Evolutionary conservation across 1,284 basidiomycete species (phyloP).

Genomic region (Lentinula novae-zelandiae): DNA sequence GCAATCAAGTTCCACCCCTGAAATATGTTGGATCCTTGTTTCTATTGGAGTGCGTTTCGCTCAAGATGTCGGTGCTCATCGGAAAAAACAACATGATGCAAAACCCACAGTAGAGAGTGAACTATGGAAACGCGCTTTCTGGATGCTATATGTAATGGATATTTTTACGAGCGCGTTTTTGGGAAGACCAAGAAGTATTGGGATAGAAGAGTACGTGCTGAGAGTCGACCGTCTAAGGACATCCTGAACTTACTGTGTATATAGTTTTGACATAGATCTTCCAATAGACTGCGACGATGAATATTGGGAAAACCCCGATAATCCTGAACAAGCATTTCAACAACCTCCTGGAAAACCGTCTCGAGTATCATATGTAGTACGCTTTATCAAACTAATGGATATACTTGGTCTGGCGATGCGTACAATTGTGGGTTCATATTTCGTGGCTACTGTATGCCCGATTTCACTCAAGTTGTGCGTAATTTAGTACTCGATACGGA

Average conservation of each 20-base stretch:
- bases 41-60: conserved; percentile 51
- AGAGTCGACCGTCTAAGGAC: not conserved
- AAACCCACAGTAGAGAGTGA: conserved; percentile 38
- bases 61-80: conserved; percentile 28
- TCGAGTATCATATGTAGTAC: conserved; percentile 45
- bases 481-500: conserved; percentile 32
- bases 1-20: conserved; percentile 46
- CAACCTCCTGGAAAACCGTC: conserved; percentile 46
- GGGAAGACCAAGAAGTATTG: conserved; percentile 46
- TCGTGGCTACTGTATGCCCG: not conserved
- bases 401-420: conserved; percentile 53
- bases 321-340: conserved; percentile 38
- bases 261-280: conserved; percentile 56
- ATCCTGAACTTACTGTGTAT: not conserved
- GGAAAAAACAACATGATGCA: conserved; percentile 15
- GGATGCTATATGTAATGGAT: conserved; percentile 28
- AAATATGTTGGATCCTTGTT: conserved; percentile 49
- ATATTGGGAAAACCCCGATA: conserved; percentile 46
- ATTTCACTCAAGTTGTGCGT: not conserved
- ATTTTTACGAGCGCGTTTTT: conserved; percentile 39
- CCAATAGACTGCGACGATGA: conserved; percentile 65
- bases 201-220: conserved; percentile 41
- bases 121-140: conserved; percentile 57
- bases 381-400: conserved; percentile 52
- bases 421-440: conserved; percentile 41